Evolutionary conservation across 2,329 filamentous ascomycete species (phyloP), one percentile per base, ranked within the genome.

Genomic region (Fusarium citri): DNA sequence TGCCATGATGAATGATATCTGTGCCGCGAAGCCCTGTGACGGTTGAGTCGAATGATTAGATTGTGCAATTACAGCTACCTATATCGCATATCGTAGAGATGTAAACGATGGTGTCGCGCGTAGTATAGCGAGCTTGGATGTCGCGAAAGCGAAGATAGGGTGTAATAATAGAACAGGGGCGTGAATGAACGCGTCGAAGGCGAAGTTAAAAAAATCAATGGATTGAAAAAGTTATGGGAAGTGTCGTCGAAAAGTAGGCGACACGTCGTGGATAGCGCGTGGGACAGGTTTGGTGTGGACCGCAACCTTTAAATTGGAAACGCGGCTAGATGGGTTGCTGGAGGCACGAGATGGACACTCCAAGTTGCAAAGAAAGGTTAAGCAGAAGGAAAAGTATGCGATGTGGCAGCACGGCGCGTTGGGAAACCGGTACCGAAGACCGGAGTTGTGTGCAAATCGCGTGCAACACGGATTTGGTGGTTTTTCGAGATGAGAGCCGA

Each of bases 1-100:
- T 80, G 93, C 91, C 93, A 97, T 97, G 77, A 64, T 86, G 81
- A 50, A 78, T 74, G 74, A 74, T 70, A 60, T 22, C 48, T 66
- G 59, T 58, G 42, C 20, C 46, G 45, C 47, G 66, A 69, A 58
- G 57, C 62, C 51, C 57, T 55, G 75, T 58, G 59, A 61, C 49
- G 64, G 56, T 68, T 74, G 76, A 71, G 65, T 72, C 59, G 65
- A 71, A 73, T 68, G 43, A 73, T 66, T 68, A 68, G 62, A 72
- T 72, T 59, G 66, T 72, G 40, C 54, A 68, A 50, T 63, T 55
- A 53, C 61, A 60, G 68, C 71, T 79, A 81, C 75, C 64, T 72
- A 74, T 71, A 61, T 76, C 74, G 80, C 82, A 83, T 83, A 76
- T 81, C 81, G 80, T 78, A 78, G 66, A 66, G 55, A 50, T 64